These are phyloP conservation scores for Fusarium equiseti DNA, from an alignment of 2,329 filamentous ascomycete genomes.

Conservation along the genomic window DNA sequence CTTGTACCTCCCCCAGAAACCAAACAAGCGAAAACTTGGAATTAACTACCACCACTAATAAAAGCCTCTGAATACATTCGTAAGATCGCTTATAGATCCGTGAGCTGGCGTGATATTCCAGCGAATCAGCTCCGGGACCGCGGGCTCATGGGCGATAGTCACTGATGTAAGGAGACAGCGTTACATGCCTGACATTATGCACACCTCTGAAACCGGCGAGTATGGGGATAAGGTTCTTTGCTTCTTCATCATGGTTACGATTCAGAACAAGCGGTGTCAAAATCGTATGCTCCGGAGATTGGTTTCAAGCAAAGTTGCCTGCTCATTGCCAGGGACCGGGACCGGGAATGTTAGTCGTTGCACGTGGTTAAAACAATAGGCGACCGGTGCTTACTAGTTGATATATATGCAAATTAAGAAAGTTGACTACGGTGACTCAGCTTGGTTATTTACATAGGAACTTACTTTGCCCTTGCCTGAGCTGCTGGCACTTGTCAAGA, in stretches of 20 bases:
- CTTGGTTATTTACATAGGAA: neutral
- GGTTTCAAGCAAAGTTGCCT: neutral
- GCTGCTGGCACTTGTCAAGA: neutral
- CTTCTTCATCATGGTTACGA: conserved; percentile 21
- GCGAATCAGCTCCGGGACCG: conserved; percentile 39
- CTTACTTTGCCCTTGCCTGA: neutral
- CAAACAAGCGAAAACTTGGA: neutral
- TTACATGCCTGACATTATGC: conserved; percentile 27
- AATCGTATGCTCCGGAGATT: conserved; percentile 6
- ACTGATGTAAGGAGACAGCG: conserved; percentile 7
- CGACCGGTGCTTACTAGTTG: neutral
- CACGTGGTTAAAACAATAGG: conserved; percentile 29
- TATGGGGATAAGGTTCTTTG: conserved; percentile 4
- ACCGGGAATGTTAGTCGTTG: neutral
- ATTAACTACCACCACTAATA: neutral
- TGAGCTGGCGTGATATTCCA: conserved; percentile 2
- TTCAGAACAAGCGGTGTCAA: conserved; percentile 32
- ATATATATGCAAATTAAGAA: neutral
- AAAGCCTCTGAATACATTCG: neutral
- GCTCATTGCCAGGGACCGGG: neutral
- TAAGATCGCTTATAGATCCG: conserved; percentile 16
- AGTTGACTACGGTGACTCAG: neutral
- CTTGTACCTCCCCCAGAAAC: conserved; percentile 14
- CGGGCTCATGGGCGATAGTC: conserved; percentile 39
- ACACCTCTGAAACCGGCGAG: conserved; percentile 23